Evolutionary conservation across 2,329 filamentous ascomycete genomes (phyloP).

Genomic region (Alternaria sp.): DNA sequence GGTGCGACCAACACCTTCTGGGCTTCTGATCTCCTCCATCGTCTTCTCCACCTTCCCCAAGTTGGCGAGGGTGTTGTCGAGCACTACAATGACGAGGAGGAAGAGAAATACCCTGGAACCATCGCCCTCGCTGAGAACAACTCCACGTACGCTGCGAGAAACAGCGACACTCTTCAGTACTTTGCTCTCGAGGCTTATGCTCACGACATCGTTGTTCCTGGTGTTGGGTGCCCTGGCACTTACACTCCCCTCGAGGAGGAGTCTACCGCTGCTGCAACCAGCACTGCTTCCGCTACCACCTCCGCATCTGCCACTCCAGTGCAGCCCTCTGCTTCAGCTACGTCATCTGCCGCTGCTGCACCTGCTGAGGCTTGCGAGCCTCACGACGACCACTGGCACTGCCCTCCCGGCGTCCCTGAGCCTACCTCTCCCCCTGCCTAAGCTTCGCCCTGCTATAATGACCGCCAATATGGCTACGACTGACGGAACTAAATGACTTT

Average conservation of each 20-base stretch:
- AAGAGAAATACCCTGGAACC: slow-evolving; percentile 65
- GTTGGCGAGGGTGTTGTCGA: slow-evolving; percentile 68
- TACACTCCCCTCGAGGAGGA: slow-evolving; percentile 20
- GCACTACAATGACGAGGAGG: slow-evolving; percentile 68
- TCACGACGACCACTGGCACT: slow-evolving; percentile 39
- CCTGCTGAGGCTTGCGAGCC: slow-evolving; percentile 28
- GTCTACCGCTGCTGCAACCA: slow-evolving; percentile 12
- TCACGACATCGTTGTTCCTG: slow-evolving; percentile 69
- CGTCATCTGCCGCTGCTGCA: slow-evolving; percentile 7
- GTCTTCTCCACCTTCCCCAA: slow-evolving; percentile 68
- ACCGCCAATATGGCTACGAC: neutral
- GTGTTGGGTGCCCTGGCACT: slow-evolving; percentile 66
- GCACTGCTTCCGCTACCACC: slow-evolving; percentile 10
- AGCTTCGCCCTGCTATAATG: neutral
- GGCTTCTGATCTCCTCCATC: slow-evolving; percentile 72
- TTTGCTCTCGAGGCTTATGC: slow-evolving; percentile 75
- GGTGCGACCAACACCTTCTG: slow-evolving; percentile 68
- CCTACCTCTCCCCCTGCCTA: slow-evolving; percentile 32
- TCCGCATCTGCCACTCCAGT: slow-evolving; percentile 10
- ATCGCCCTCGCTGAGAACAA: slow-evolving; percentile 63
- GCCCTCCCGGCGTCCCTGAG: slow-evolving; percentile 35
- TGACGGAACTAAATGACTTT: neutral
- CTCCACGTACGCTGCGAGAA: slow-evolving; percentile 59
- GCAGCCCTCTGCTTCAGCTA: slow-evolving; percentile 4
- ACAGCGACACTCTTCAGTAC: slow-evolving; percentile 71